A percentile compares a stretch with the other conserved stretches of the same genome.
Evolutionary conservation across 106 monocot genomes (phyloP).

Genomic region (Dactylorhiza incarnata): DNA sequence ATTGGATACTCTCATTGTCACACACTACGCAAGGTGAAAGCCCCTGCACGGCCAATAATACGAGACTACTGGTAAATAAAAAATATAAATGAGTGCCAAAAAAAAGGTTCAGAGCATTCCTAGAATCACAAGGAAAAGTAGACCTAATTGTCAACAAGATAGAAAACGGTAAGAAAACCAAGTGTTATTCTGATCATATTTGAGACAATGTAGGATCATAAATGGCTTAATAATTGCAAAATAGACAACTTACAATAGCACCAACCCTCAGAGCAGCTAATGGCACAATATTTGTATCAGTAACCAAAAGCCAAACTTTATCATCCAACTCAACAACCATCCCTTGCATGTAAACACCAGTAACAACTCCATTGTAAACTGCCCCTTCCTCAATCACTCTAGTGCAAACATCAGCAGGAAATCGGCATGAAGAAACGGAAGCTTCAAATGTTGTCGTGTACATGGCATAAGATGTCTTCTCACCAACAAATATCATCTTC

Average conservation of each 20-base stretch:
- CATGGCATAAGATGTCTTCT: slow-evolving; percentile 35
- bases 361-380: slow-evolving; percentile 64
- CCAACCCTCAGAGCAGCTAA: slow-evolving; percentile 77
- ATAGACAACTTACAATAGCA: slow-evolving; percentile 58
- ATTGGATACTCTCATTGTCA: too few species aligned
- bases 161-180: background rate
- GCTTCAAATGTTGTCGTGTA: slow-evolving; percentile 40
- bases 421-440: slow-evolving; percentile 17
- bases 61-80: background rate
- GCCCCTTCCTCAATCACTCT: background rate
- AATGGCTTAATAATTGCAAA: background rate
- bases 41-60: too few species aligned
- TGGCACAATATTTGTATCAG: slow-evolving; percentile 32
- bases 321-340: slow-evolving; percentile 76
- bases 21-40: too few species aligned
- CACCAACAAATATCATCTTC: slow-evolving; percentile 45
- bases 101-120: background rate
- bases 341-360: slow-evolving; percentile 68
- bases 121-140: background rate
- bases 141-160: background rate
- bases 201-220: background rate
- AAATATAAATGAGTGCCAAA: background rate
- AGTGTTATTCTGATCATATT: background rate
- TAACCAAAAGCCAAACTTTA: slow-evolving; percentile 59
- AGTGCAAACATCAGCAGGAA: background rate